Base-by-base conservation (phyloP, 78 protist genomes). In the Polysphondylium violaceum region DNA sequence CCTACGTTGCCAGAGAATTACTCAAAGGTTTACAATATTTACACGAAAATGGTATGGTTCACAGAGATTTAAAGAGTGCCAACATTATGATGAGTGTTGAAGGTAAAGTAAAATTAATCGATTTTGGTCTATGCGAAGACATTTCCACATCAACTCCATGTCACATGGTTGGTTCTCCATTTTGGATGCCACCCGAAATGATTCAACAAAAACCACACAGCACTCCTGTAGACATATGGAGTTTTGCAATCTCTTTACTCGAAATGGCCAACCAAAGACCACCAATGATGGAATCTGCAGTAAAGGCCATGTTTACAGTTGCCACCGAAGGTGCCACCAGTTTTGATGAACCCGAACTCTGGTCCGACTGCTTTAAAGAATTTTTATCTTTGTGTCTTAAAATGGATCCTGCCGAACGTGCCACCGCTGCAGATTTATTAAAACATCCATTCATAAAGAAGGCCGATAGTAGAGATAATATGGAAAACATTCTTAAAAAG, bases 131-230 rank as follows among this genome's bases (percentile, higher is more conserved):
- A 5, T 90, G 94, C 31, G 76, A 74, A 17, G 87, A 75, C 2
- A 53, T 90, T 8, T 38, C 74, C 11, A 43, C 86, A 0, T 43
- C 56, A 12, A n/a, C 73, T 1, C 77, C 87, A n/a, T 63, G 67
- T 25, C 94, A 90, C 51, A 90, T 90, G 94, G 94, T 90, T 0
- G 94, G 94, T 59, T 77, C 89, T 35, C 94, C 94, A 23, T 90
- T 90, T 47, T 90, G 94, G 94, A 90, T 90, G 94, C 72, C 94
- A 31, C 94, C 94, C 0, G 94, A 90, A 40, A 90, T 90, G 94
- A 90, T 90, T 23, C 69, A 51, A 51, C 79, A 86, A 40, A 72
- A 90, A 43, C 75, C 87, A 16, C 94, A 90, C 16, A 33, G 56
- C 19, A 65, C 73, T 16, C 56, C 74, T 7, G 88, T 68, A 25